These are phyloP conservation scores for Leptomonas seymouri DNA, from an alignment of 208 protist genomes.

Conservation along the genomic window DNA sequence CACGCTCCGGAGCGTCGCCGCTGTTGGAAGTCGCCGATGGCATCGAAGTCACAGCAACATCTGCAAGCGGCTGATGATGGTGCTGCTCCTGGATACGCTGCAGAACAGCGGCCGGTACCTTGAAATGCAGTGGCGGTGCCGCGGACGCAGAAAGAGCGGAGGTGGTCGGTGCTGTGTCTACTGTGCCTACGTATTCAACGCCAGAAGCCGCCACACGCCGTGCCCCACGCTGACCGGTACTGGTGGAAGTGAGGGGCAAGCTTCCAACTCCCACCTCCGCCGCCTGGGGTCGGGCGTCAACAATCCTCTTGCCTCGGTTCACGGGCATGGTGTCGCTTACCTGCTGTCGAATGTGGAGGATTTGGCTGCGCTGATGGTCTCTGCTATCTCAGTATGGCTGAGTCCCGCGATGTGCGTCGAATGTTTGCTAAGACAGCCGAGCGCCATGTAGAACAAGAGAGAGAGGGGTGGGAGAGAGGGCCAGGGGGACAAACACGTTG, in stretches of 20 bases:
- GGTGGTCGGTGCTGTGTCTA: neutral
- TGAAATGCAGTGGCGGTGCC: constrained; percentile 22
- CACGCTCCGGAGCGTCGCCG: too few species aligned
- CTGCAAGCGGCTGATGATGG: neutral
- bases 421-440: too few species aligned
- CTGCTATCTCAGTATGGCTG: too few species aligned
- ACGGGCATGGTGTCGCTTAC: constrained; percentile 23
- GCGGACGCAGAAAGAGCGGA: neutral
- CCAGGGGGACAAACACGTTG: too few species aligned
- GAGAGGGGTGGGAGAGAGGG: too few species aligned
- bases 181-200: constrained; percentile 13
- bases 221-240: neutral
- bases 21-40: neutral
- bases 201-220: constrained; percentile 17
- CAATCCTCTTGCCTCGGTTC: constrained; percentile 26
- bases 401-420: too few species aligned
- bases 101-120: constrained; percentile 35
- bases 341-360: too few species aligned
- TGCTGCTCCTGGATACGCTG: constrained; percentile 36
- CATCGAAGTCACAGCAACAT: too few species aligned
- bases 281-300: constrained; percentile 24
- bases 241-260: constrained; percentile 9
- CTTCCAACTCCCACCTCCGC: constrained; percentile 22
- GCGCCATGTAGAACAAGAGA: too few species aligned
- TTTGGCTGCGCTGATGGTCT: too few species aligned